phyloP scores from a whole-genome alignment of 306 rosid species.

The Vigna nakashimae region DNA sequence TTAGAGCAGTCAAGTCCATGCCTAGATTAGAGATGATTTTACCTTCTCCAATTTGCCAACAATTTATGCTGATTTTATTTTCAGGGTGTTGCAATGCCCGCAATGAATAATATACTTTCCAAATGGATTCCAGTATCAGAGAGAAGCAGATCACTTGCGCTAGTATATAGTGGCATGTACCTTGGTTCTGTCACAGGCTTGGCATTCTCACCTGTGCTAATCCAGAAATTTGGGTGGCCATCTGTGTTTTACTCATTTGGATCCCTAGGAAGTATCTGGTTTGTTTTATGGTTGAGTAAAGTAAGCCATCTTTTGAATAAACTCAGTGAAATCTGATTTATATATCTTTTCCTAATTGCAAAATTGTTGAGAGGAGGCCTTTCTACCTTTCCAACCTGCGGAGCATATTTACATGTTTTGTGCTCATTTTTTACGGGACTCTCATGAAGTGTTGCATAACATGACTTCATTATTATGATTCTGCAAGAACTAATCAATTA shows the following conservation, averaged over 20 bases:
- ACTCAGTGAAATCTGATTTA: constrained; percentile 28
- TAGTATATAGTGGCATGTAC: constrained; percentile 98
- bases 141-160: constrained; percentile 96
- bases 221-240: constrained; percentile 90
- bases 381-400: constrained; percentile 14
- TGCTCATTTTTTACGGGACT: constrained; percentile 25
- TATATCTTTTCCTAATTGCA: constrained; percentile 15
- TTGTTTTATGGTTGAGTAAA: constrained; percentile 79
- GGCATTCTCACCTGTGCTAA: constrained; percentile 81
- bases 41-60: neutral
- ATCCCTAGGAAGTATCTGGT: constrained; percentile 97
- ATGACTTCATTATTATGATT: constrained; percentile 17
- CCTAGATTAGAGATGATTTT: constrained; percentile 9
- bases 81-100: constrained; percentile 99
- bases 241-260: constrained; percentile 97
- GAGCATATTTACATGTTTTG: constrained; percentile 37
- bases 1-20: constrained; percentile 25
- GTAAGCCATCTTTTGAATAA: constrained; percentile 55
- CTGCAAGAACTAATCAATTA: constrained; percentile 9
- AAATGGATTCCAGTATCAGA: constrained; percentile 98
- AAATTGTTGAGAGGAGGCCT: constrained; percentile 27
- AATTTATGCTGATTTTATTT: constrained; percentile 29
- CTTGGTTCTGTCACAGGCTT: constrained; percentile 95
- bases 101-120: constrained; percentile 92
- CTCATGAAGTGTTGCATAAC: constrained; percentile 32